Percentiles rank a stretch among this genome's conserved stretches.
These are phyloP conservation scores for Ophiostoma himal-ulmi DNA, from an alignment of 2,329 filamentous ascomycete species.

Conservation along the genomic window DNA sequence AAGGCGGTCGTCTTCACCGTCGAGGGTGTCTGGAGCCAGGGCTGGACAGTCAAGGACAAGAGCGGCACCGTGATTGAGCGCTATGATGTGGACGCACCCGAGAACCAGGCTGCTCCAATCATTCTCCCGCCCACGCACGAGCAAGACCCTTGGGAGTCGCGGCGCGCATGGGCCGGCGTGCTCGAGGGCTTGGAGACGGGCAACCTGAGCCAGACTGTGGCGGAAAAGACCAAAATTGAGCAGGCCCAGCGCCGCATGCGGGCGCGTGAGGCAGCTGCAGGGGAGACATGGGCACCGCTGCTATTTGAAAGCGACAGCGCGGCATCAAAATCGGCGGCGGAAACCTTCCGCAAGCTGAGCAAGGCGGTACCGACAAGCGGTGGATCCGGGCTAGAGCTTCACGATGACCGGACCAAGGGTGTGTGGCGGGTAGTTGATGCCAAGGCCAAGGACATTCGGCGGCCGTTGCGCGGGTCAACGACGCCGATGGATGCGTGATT, in stretches of 20 bases:
- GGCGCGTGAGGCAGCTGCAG: conserved; percentile 54
- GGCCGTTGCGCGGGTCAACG: conserved; percentile 33
- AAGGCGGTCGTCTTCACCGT: conserved; percentile 36
- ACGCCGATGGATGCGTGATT: conserved; percentile 29
- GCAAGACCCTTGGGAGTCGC: conserved; percentile 74
- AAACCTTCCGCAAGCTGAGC: not conserved
- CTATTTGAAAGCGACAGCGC: conserved; percentile 31
- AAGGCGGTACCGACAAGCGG: conserved; percentile 23
- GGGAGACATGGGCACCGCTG: conserved; percentile 39
- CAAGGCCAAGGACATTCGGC: conserved; percentile 27
- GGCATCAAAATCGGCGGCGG: not conserved
- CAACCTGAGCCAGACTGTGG: conserved; percentile 65
- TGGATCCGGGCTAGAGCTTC: conserved; percentile 29
- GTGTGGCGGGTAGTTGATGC: conserved; percentile 36
- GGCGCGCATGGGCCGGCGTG: conserved; percentile 74
- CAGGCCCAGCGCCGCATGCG: conserved; percentile 73
- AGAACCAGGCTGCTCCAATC: conserved; percentile 33
- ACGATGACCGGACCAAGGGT: conserved; percentile 36
- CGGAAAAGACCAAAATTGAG: conserved; percentile 74
- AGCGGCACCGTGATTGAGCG: conserved; percentile 34
- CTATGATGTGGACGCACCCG: conserved; percentile 35
- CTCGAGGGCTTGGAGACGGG: conserved; percentile 64
- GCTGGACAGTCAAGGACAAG: conserved; percentile 35
- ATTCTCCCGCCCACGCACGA: conserved; percentile 50
- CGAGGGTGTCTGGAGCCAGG: conserved; percentile 41